A percentile compares a stretch with the other conserved stretches of the same genome.
Conservation (phyloP, 192 early-diverging fungal genomes). For the Podila epicladia region DNA sequence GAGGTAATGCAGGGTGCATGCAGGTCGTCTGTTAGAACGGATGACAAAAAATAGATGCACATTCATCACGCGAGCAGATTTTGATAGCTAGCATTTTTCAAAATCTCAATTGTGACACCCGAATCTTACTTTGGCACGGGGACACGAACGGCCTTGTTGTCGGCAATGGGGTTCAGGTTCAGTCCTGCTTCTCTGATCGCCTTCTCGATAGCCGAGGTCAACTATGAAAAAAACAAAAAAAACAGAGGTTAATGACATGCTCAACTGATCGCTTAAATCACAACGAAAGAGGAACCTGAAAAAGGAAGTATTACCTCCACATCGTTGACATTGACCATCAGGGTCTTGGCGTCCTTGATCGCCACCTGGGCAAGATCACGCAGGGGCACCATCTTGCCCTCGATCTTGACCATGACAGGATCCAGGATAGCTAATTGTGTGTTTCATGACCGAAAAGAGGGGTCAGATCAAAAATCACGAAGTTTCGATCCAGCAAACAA, state of each 20-base stretch:
- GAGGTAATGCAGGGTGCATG: constrained; percentile 9
- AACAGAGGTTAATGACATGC: background rate
- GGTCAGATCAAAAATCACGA: too few relatives aligned
- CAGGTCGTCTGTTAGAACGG: background rate
- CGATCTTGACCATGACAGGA: constrained; percentile 68
- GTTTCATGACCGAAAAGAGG: too few relatives aligned
- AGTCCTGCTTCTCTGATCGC: constrained; percentile 81
- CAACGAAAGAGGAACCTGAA: background rate
- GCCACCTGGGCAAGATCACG: constrained; percentile 78
- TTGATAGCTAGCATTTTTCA: background rate
- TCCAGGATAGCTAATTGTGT: constrained; percentile 70
- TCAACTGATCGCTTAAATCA: background rate
- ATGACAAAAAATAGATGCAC: too few relatives aligned
- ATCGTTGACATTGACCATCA: constrained; percentile 82
- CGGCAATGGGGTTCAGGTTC: constrained; percentile 82
- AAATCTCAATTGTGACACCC: too few relatives aligned
- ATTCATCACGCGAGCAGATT: background rate
- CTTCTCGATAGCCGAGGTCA: constrained; percentile 69
- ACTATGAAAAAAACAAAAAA: constrained; percentile 41
- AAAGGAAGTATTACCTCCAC: constrained; percentile 63
- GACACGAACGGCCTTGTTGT: constrained; percentile 75
- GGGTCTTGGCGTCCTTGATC: constrained; percentile 84
- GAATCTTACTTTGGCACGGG: constrained; percentile 80
- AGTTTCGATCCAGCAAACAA: too few relatives aligned
- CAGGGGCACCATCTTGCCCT: constrained; percentile 63